Evolutionary conservation across 2,329 filamentous ascomycete genomes (phyloP).

Genomic region (Rhexocercosporidium sp.): DNA sequence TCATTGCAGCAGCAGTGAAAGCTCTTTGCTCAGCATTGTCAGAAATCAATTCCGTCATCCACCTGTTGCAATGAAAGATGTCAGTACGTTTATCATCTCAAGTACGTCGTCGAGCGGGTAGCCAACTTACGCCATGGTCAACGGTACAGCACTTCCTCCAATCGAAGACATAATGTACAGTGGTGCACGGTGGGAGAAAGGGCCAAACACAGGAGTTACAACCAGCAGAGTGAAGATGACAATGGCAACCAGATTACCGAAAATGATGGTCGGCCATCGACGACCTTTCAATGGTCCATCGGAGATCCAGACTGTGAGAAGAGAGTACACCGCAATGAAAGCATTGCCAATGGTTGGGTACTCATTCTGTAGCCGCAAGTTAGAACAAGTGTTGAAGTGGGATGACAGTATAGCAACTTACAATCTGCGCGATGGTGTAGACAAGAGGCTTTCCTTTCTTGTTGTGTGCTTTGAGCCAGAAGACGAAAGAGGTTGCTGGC

Average conservation of each 20-base stretch:
- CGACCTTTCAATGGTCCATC: constrained; percentile 63
- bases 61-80: constrained; percentile 9
- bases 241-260: constrained; percentile 46
- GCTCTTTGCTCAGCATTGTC: constrained; percentile 30
- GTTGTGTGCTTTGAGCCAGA: constrained; percentile 30
- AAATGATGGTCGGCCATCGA: constrained; percentile 68
- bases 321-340: constrained; percentile 25
- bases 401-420: not conserved
- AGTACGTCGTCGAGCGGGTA: not conserved
- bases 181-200: constrained; percentile 51
- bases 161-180: constrained; percentile 55
- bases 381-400: too few relatives aligned
- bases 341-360: constrained; percentile 29
- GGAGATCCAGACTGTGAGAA: constrained; percentile 57
- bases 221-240: constrained; percentile 24
- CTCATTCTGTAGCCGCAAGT: constrained; percentile 20
- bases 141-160: constrained; percentile 52
- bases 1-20: constrained; percentile 25
- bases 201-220: constrained; percentile 27
- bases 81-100: too few relatives aligned
- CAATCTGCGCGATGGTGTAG: constrained; percentile 40
- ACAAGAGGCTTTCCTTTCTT: constrained; percentile 20
- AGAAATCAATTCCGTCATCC: constrained; percentile 28
- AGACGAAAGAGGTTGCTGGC: constrained; percentile 26
- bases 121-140: constrained; percentile 53